Percentiles rank a stretch among this genome's conserved stretches.
phyloP scores from a whole-genome alignment of 2,329 filamentous ascomycete species.

The Cercospora citrullina region DNA sequence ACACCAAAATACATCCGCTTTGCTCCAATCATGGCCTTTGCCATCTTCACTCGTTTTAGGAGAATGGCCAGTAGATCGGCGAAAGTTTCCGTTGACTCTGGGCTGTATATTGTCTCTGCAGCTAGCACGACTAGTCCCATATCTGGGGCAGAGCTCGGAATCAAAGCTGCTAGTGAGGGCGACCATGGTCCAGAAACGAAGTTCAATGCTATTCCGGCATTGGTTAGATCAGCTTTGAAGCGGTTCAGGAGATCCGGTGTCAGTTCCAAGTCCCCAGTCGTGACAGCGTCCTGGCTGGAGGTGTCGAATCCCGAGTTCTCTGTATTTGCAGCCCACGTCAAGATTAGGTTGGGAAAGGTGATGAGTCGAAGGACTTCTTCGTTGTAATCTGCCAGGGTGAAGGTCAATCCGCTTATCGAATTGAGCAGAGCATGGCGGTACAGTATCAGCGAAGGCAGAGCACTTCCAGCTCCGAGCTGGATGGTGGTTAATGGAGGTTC shows the following conservation, averaged over 20 bases:
- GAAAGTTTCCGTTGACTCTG: slow-evolving; percentile 68
- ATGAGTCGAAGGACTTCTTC: slow-evolving; percentile 74
- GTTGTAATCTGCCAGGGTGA: slow-evolving; percentile 79
- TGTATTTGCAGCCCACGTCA: slow-evolving; percentile 57
- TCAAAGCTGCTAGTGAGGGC: slow-evolving; percentile 58
- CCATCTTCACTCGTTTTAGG: slow-evolving; percentile 54
- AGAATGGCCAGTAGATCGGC: slow-evolving; percentile 64
- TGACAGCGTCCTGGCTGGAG: background rate
- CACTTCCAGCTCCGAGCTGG: slow-evolving; percentile 76
- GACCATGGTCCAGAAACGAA: slow-evolving; percentile 78
- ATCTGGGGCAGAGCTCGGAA: slow-evolving; percentile 45
- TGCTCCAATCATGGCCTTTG: slow-evolving; percentile 68
- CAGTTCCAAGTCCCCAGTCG: slow-evolving; percentile 63
- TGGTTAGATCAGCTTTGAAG: slow-evolving; percentile 58
- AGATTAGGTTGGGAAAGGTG: slow-evolving; percentile 74
- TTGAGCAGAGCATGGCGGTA: slow-evolving; percentile 62
- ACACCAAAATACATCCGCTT: slow-evolving; percentile 85
- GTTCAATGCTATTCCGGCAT: slow-evolving; percentile 56
- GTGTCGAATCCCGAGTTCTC: slow-evolving; percentile 15
- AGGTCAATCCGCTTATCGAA: slow-evolving; percentile 52
- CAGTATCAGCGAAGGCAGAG: slow-evolving; percentile 69
- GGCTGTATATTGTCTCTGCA: slow-evolving; percentile 82
- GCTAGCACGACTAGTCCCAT: slow-evolving; percentile 62
- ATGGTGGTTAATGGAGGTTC: background rate
- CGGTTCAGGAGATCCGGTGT: slow-evolving; percentile 57